phyloP scores from a whole-genome alignment of 2,329 filamentous ascomycete species.

The Nemania serpens region DNA sequence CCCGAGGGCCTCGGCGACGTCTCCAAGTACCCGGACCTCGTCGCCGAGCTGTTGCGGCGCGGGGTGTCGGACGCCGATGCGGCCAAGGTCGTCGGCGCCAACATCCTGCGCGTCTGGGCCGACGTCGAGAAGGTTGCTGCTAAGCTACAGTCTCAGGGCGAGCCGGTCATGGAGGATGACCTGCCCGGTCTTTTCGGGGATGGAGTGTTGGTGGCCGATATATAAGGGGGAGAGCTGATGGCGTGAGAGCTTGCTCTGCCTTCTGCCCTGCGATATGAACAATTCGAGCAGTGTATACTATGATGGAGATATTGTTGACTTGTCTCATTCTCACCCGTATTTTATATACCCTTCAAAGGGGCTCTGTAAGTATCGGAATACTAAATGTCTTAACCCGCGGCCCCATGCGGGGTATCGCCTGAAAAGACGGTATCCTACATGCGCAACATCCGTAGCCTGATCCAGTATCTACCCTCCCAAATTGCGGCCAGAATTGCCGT shows the following conservation, averaged over 20 bases:
- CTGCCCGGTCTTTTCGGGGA: slow-evolving; percentile 33
- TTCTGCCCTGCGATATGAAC: background rate
- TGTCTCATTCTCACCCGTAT: too few species aligned
- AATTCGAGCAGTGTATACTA: too few species aligned
- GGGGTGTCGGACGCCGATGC: slow-evolving; percentile 77
- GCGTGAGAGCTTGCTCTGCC: background rate
- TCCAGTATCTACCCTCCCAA: too few species aligned
- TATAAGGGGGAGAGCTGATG: background rate
- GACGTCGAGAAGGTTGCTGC: slow-evolving; percentile 75
- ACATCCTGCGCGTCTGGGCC: slow-evolving; percentile 82
- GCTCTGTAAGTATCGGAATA: too few species aligned
- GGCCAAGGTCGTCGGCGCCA: slow-evolving; percentile 76
- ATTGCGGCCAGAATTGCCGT: background rate
- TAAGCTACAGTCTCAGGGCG: slow-evolving; percentile 64
- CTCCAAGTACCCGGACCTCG: slow-evolving; percentile 77
- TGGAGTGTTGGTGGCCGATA: background rate
- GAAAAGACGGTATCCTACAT: too few species aligned
- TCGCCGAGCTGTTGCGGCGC: slow-evolving; percentile 73
- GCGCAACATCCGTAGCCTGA: too few species aligned
- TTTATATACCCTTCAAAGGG: too few species aligned
- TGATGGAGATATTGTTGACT: too few species aligned
- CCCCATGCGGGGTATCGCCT: too few species aligned
- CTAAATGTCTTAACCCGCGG: too few species aligned
- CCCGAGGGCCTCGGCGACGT: slow-evolving; percentile 84
- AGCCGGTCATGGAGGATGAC: slow-evolving; percentile 59